Evolutionary conservation across 371 early-diverging fungal species (phyloP), one percentile per base, ranked within the genome.

Genomic region (Syncephalastrum racemosum): DNA sequence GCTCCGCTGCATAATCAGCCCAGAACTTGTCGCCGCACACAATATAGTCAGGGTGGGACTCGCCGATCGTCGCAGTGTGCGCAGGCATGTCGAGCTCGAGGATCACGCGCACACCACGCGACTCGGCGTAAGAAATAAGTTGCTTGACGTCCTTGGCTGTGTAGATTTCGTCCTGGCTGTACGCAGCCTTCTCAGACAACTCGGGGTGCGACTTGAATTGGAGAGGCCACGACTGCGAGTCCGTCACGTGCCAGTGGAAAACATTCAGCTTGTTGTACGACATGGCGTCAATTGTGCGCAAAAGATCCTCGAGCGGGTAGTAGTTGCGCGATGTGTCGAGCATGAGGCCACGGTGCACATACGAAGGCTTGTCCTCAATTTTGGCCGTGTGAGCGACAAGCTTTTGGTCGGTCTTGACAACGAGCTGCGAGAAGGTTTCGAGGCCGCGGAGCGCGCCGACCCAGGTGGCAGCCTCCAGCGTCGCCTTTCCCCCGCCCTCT

Each of bases 41-140:
- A 42, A 83, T 65, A n/a, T 67, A 62, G 50, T 80, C 73, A 40
- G 82, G 76, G 50, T 83, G 76, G 20, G 75, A 64, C 14, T 64
- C 52, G 4, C 49, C 65, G 56, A 74, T 67, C 52, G 78, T 50
- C 24, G 67, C 80, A 54, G 89, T 86, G 71, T 92, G 92, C 0
- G 89, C 92, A 36, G 93, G 92, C 70, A 90, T 83, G 46, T 91
- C 92, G 20, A 90, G 76, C 67, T 92, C 93, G 18, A 91, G 84
- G 10, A 90, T 72, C 18, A 91, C 80, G 45, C 93, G 84, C 31
- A 92, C 80, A 47, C 91, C 93, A 39, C 88, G 89, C 7, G 84
- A 73, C 23, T 77, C 72, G 44, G 84, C 92, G 62, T 83, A 89
- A 23, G 72, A 44, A 47, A 90, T 75, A 48, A 92, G 61, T 2